A percentile compares a stretch with the other conserved stretches of the same genome.
phyloP scores from a whole-genome alignment of 31 red algal species.

The Odonthalia washingtoniensis region DNA sequence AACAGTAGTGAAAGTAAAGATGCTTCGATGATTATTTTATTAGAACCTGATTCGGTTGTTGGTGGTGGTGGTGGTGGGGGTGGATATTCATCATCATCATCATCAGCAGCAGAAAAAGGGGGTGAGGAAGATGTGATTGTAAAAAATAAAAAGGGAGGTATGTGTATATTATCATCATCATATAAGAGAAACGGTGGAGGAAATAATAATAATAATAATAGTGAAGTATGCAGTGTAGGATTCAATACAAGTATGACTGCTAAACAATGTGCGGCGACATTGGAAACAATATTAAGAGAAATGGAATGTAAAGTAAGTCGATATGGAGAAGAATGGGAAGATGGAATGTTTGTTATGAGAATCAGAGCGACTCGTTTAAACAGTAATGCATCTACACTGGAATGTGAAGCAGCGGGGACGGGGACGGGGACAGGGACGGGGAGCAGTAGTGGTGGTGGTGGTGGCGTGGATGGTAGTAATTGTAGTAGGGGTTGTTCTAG shows the following conservation, averaged over 20 bases:
- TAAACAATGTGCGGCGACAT: constrained; percentile 72
- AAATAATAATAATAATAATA: too few species aligned
- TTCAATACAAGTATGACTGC: constrained; percentile 83
- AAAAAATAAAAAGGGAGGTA: neutral
- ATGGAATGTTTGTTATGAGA: constrained; percentile 12
- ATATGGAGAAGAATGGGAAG: constrained; percentile 42
- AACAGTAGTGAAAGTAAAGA: constrained; percentile 74
- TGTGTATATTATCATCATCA: neutral
- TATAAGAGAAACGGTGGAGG: neutral
- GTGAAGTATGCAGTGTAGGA: too few species aligned
- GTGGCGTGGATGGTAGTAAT: constrained; percentile 13
- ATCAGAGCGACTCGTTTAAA: constrained; percentile 41
- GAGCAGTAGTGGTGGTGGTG: neutral
- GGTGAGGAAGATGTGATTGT: neutral
- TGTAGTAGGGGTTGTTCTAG: too few species aligned
- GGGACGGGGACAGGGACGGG: too few species aligned
- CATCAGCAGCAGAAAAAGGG: neutral
- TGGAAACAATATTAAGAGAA: constrained; percentile 74
- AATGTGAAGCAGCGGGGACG: too few species aligned
- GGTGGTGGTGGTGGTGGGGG: neutral
- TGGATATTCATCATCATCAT: neutral
- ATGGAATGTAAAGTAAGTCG: constrained; percentile 72
- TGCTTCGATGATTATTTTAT: constrained; percentile 78
- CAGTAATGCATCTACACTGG: too few species aligned
- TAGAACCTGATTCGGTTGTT: constrained; percentile 54